Evolutionary conservation across 2,329 filamentous ascomycete species (phyloP).

Genomic region (Colletotrichum theobromicola): DNA sequence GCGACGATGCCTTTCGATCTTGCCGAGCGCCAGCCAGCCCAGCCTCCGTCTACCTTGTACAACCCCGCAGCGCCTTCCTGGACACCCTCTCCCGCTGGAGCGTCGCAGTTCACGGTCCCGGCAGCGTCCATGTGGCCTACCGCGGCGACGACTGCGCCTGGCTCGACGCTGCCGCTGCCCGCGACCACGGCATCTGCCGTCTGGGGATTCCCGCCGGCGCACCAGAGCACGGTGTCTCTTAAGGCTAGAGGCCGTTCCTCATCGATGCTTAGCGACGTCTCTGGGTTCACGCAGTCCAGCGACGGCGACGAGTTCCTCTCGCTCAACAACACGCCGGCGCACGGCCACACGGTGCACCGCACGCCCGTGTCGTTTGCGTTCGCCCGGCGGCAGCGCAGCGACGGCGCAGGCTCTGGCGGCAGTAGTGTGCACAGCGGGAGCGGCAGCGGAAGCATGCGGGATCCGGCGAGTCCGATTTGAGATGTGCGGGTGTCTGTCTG

Average conservation of each 20-base stretch:
- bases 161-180: conserved; percentile 33
- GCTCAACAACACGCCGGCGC: conserved; percentile 23
- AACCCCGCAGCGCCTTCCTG: conserved; percentile 27
- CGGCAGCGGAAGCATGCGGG: conserved; percentile 54
- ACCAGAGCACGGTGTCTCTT: conserved; percentile 34
- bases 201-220: conserved; percentile 21
- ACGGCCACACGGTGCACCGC: conserved; percentile 20
- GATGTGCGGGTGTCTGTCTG: neutral
- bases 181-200: conserved; percentile 29
- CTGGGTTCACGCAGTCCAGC: conserved; percentile 70
- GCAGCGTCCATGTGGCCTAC: conserved; percentile 39
- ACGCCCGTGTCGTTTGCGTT: conserved; percentile 25
- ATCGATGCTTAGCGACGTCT: conserved; percentile 71
- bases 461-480: conserved; percentile 55
- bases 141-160: conserved; percentile 29
- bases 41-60: conserved; percentile 25
- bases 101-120: conserved; percentile 34
- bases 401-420: conserved; percentile 19
- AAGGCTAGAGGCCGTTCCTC: conserved; percentile 64
- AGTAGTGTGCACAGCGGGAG: conserved; percentile 40
- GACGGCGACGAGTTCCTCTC: conserved; percentile 45
- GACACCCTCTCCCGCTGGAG: conserved; percentile 38
- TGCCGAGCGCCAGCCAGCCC: conserved; percentile 9
- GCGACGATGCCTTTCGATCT: conserved; percentile 37
- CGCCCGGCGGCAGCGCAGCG: conserved; percentile 7